Evolutionary conservation across 306 rosid genomes (phyloP), one percentile per base, ranked within the genome.

Genomic region (Adenanthera pavonina): DNA sequence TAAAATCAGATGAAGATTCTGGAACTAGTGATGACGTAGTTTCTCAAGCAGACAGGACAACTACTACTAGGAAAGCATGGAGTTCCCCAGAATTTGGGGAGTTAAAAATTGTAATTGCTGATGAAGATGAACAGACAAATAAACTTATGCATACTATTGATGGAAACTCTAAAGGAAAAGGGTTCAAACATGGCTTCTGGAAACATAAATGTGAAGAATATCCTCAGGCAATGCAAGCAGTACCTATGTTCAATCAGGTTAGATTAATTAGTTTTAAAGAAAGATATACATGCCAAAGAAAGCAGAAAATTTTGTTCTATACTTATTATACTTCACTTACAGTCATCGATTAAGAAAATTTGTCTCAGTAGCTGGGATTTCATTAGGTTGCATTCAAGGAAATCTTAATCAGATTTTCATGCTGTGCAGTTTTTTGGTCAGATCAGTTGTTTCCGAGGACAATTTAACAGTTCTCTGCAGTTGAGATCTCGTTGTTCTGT

Each of bases 121-220:
- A 92, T 78, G 91, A 93, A 66, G 89, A 82, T 78, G 93, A 86
- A 67, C 84, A 80, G 80, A 80, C 79, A 74, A 84, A 82, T 82
- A 76, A 82, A 53, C 69, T 43, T 54, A 54, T 69, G 72, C 69
- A 72, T 30, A 48, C 76, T 11, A 46, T 82, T 68, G 92, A 90
- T 78, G 87, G 84, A 79, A 84, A 92, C 33, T 95, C 96, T 35
- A 93, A 90, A 89, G 97, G 85, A 66, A 92, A 86, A 81, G 94
- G 97, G 34, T 85, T 81, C 80, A 93, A 82, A 88, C 81, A 88
- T 70, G 74, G 82, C 84, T 89, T 89, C 69, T 88, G 97, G 99
- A 93, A 87, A 85, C 94, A 88, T 86, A 86, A 80, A 68, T 84
- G 72, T 41, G 89, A 87, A 74, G 95, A 89, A 80, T 83, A 90